These are phyloP conservation scores for Penicillium pulvis DNA, from an alignment of 495 filamentous ascomycete species.

Conservation along the genomic window DNA sequence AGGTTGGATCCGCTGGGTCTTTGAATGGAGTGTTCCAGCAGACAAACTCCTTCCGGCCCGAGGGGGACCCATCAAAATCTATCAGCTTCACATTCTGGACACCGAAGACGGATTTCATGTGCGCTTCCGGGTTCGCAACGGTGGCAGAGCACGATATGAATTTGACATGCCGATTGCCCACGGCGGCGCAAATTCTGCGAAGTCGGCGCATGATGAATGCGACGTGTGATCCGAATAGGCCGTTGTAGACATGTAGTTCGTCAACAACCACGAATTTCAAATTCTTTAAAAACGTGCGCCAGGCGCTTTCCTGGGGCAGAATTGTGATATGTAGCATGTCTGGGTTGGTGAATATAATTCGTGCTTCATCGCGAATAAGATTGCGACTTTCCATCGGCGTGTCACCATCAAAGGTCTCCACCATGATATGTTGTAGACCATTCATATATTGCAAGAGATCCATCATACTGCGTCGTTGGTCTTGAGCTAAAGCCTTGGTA, in stretches of 20 bases:
- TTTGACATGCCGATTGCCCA: slow-evolving; percentile 85
- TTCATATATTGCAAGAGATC: slow-evolving; percentile 81
- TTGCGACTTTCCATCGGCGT: slow-evolving; percentile 80
- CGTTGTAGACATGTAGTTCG: slow-evolving; percentile 96
- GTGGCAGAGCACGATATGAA: slow-evolving; percentile 98
- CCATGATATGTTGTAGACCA: slow-evolving; percentile 69
- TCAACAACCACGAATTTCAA: slow-evolving; percentile 87
- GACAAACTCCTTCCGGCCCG: slow-evolving; percentile 91
- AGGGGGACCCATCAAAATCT: slow-evolving; percentile 92
- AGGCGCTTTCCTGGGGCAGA: slow-evolving; percentile 85
- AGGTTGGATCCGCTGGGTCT: slow-evolving; percentile 83
- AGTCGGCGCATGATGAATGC: slow-evolving; percentile 93
- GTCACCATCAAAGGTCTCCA: slow-evolving; percentile 96
- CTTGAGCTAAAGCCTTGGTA: slow-evolving; percentile 95
- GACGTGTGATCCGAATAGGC: slow-evolving; percentile 90
- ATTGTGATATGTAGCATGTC: slow-evolving; percentile 98
- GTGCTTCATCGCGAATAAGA: slow-evolving; percentile 79
- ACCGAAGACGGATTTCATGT: slow-evolving; percentile 95
- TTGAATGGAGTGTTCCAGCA: slow-evolving; percentile 99
- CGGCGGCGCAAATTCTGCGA: slow-evolving; percentile 83
- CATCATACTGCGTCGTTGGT: slow-evolving; percentile 86
- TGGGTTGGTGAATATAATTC: slow-evolving; percentile 97
- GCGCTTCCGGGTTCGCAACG: slow-evolving; percentile 88
- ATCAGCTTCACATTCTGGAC: slow-evolving; percentile 74
- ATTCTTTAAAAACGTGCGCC: slow-evolving; percentile 87